Conservation (phyloP, 2,329 filamentous ascomycete species). For the Penicillium griseofulvum region DNA sequence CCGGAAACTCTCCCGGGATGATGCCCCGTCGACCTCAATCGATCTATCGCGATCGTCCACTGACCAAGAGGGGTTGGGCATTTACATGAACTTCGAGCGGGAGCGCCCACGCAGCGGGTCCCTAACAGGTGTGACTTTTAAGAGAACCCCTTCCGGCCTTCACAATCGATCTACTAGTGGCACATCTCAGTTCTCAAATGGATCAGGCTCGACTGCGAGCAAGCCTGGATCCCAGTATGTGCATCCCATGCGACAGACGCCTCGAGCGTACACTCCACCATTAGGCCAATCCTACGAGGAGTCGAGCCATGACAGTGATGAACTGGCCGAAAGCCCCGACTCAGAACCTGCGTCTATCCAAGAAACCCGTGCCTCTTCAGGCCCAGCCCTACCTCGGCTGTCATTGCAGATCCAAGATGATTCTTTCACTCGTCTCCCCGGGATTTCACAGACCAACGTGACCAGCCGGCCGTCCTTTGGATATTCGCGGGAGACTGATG, state of each 20-base stretch:
- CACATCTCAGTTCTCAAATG: constrained; percentile 53
- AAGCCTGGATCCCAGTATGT: constrained; percentile 53
- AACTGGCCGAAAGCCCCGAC: constrained; percentile 47
- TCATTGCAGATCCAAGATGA: constrained; percentile 41
- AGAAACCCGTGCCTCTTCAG: constrained; percentile 31
- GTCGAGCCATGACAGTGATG: constrained; percentile 48
- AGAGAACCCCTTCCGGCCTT: constrained; percentile 41
- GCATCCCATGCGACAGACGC: constrained; percentile 56
- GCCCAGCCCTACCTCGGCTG: constrained; percentile 26
- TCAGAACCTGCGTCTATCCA: constrained; percentile 33
- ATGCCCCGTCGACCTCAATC: constrained; percentile 48
- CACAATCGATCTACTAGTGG: constrained; percentile 56
- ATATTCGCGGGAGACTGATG: constrained; percentile 52
- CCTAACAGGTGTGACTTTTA: constrained; percentile 32
- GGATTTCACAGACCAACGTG: constrained; percentile 53
- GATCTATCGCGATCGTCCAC: constrained; percentile 56
- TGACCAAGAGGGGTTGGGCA: constrained; percentile 59
- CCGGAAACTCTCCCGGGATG: constrained; percentile 52
- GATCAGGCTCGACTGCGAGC: constrained; percentile 45
- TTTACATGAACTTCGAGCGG: constrained; percentile 41
- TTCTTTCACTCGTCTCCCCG: constrained; percentile 49
- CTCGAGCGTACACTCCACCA: constrained; percentile 54
- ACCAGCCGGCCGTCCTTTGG: constrained; percentile 49
- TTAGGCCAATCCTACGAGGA: constrained; percentile 50
- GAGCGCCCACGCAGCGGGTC: constrained; percentile 40